Conservation (phyloP, 2,329 filamentous ascomycete genomes). For the Cladosporium colombiae region DNA sequence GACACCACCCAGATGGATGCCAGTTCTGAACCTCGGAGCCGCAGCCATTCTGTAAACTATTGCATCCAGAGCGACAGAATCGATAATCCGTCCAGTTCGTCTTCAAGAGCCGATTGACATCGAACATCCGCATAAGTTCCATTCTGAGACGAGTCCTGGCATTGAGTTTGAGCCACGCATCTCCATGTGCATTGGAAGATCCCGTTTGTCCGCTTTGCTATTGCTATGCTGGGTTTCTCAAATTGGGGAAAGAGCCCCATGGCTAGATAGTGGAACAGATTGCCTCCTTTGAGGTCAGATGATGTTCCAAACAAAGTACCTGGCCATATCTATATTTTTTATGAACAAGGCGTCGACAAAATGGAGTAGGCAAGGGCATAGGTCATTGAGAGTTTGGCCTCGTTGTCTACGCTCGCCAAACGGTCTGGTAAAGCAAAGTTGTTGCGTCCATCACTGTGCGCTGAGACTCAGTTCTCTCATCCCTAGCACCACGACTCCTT, state of each 20-base stretch:
- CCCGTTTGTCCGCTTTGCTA: neutral
- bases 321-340: neutral
- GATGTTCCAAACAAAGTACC: neutral
- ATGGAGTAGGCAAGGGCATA: neutral
- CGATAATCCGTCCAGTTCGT: neutral
- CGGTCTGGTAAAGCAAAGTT: neutral
- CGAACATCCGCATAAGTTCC: neutral
- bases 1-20: neutral
- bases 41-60: neutral
- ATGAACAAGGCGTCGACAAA: neutral
- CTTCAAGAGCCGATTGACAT: neutral
- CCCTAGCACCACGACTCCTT: neutral
- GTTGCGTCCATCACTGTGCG: neutral
- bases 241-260: neutral
- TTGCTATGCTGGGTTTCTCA: neutral
- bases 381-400: neutral
- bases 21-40: neutral
- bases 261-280: neutral
- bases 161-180: neutral
- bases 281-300: neutral
- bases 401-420: neutral
- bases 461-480: neutral
- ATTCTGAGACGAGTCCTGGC: neutral
- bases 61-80: neutral
- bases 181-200: neutral